Evolutionary conservation across 1,139 yeast species (phyloP).

Genomic region (Yamadazyma jaroonii): DNA sequence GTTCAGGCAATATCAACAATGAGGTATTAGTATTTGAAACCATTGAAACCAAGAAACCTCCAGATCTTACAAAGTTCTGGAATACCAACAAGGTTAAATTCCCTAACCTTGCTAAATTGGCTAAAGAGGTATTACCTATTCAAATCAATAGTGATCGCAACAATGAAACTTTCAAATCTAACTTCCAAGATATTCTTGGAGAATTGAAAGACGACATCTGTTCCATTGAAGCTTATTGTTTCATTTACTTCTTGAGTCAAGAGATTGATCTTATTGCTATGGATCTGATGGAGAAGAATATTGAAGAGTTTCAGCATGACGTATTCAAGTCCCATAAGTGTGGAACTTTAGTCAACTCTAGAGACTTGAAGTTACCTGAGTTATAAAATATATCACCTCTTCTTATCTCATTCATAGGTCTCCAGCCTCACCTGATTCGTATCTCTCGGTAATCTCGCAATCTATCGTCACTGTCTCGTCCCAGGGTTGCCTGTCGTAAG

Average conservation of each 20-base stretch:
- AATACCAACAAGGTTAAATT: slow-evolving; percentile 14
- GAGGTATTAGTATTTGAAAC: slow-evolving; percentile 27
- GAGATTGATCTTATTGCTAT: slow-evolving; percentile 19
- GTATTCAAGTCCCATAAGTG: neutral
- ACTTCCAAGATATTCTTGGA: slow-evolving; percentile 8
- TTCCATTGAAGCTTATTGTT: slow-evolving; percentile 16
- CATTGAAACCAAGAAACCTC: slow-evolving; percentile 12
- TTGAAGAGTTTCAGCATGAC: slow-evolving; percentile 17
- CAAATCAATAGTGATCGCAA: slow-evolving; percentile 17
- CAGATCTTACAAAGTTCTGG: slow-evolving; percentile 19
- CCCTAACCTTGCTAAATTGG: slow-evolving; percentile 16
- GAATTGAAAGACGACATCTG: slow-evolving; percentile 17
- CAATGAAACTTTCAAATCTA: slow-evolving; percentile 16
- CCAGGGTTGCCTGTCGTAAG: too few relatives aligned
- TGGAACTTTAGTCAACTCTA: neutral
- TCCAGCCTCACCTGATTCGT: neutral
- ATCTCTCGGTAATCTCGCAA: too few relatives aligned
- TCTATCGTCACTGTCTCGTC: too few relatives aligned
- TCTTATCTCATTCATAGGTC: too few relatives aligned
- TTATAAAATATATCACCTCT: neutral
- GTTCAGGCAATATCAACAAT: slow-evolving; percentile 24
- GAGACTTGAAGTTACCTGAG: slow-evolving; percentile 8
- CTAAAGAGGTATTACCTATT: slow-evolving; percentile 17
- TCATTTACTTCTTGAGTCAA: slow-evolving; percentile 19
- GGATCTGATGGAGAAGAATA: slow-evolving; percentile 18